These are phyloP conservation scores for Arabidopsis lyrata DNA, from an alignment of 441 rosid genomes.

Conservation along the genomic window DNA sequence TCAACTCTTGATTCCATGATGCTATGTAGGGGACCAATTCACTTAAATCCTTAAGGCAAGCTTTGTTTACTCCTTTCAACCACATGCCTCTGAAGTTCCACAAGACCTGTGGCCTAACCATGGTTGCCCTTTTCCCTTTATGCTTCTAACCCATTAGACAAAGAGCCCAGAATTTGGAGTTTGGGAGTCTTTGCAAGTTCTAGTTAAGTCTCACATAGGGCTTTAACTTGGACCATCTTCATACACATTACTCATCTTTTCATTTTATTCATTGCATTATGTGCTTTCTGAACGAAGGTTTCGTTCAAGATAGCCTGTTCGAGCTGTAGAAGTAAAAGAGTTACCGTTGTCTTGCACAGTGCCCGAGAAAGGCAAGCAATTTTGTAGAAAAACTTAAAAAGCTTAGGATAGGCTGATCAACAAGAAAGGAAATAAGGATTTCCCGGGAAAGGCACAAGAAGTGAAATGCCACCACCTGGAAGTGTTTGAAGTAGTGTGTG, in stretches of 20 bases:
- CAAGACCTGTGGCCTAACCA: slow-evolving; percentile 83
- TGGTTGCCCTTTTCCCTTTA: slow-evolving; percentile 64
- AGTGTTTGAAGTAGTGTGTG: slow-evolving; percentile 43
- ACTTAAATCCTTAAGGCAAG: slow-evolving; percentile 38
- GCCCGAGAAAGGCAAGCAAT: slow-evolving; percentile 47
- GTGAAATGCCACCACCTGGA: slow-evolving; percentile 51
- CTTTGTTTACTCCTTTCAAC: slow-evolving; percentile 41
- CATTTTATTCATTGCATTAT: slow-evolving; percentile 44
- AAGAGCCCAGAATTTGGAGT: slow-evolving; percentile 51
- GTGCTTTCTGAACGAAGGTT: slow-evolving; percentile 53
- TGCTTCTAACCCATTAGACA: slow-evolving; percentile 50
- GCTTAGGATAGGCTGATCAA: slow-evolving; percentile 73
- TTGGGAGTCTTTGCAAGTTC: slow-evolving; percentile 56
- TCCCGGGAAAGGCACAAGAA: slow-evolving; percentile 60
- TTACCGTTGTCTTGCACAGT: slow-evolving; percentile 48
- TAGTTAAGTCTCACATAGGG: slow-evolving; percentile 64
- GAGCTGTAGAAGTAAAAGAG: slow-evolving; percentile 52
- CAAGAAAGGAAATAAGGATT: slow-evolving; percentile 49
- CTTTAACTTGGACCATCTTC: slow-evolving; percentile 53
- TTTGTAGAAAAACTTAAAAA: slow-evolving; percentile 46
- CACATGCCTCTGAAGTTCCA: slow-evolving; percentile 50
- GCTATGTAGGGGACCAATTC: slow-evolving; percentile 53
- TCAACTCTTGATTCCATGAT: slow-evolving; percentile 74
- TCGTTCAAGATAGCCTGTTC: slow-evolving; percentile 55
- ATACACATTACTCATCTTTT: slow-evolving; percentile 57